phyloP scores from a whole-genome alignment of 2,329 filamentous ascomycete species.

The Fusarium devonianum region DNA sequence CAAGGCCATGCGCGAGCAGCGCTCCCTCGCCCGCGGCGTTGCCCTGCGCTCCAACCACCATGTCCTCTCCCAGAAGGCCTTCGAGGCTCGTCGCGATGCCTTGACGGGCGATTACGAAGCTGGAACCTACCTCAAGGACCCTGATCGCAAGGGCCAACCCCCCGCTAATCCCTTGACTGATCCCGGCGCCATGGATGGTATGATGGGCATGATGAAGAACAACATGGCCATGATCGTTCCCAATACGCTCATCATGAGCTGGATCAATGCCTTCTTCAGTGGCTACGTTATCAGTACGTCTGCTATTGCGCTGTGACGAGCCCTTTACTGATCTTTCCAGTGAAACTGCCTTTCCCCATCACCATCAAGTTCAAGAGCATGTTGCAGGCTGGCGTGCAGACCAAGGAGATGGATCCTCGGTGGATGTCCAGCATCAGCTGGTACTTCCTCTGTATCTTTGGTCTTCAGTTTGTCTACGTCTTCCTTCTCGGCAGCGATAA shows the following conservation, averaged over 20 bases:
- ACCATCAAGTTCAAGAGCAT: slow-evolving; percentile 99
- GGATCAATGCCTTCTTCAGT: slow-evolving; percentile 99
- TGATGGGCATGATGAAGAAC: slow-evolving; percentile 99
- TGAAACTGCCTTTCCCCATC: slow-evolving; percentile 96
- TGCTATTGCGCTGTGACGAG: accelerated
- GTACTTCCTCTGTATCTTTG: slow-evolving; percentile 98
- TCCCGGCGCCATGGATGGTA: slow-evolving; percentile 96
- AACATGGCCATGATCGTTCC: slow-evolving; percentile 99
- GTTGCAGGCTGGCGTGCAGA: slow-evolving; percentile 96
- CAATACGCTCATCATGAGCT: slow-evolving; percentile 98
- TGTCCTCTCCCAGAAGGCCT: slow-evolving; percentile 78
- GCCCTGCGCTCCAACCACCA: slow-evolving; percentile 84
- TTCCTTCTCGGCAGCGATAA: slow-evolving; percentile 97
- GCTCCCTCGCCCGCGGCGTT: slow-evolving; percentile 82
- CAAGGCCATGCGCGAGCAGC: slow-evolving; percentile 82
- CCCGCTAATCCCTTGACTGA: slow-evolving; percentile 94
- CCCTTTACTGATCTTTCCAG: slow-evolving; percentile 49
- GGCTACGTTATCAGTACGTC: slow-evolving; percentile 93
- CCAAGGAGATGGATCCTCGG: slow-evolving; percentile 92
- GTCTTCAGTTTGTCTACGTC: slow-evolving; percentile 95
- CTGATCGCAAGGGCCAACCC: slow-evolving; percentile 83
- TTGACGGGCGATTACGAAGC: slow-evolving; percentile 83
- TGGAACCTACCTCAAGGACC: slow-evolving; percentile 88
- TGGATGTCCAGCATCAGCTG: slow-evolving; percentile 99
- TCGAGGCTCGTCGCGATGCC: slow-evolving; percentile 80